A percentile compares a stretch with the other conserved stretches of the same genome.
Conservation (phyloP, 345 rosid genomes). For the Erucastrum elatum region DNA sequence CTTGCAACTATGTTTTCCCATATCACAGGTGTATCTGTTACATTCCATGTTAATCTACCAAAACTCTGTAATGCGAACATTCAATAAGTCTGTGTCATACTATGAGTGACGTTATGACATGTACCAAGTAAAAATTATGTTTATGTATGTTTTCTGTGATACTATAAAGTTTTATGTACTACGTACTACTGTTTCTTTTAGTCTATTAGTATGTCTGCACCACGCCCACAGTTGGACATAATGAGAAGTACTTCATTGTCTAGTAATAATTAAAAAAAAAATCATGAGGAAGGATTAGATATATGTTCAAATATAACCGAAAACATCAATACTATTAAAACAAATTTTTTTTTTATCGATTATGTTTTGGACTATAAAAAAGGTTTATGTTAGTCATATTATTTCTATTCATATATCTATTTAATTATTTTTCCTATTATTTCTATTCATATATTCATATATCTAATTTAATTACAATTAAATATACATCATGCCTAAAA, state of each 20-base stretch:
- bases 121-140: background rate
- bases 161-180: background rate
- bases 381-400: too few species aligned
- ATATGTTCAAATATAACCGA: too few species aligned
- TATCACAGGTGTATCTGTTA: slow-evolving; percentile 22
- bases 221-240: background rate
- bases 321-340: too few species aligned
- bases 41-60: slow-evolving; percentile 4
- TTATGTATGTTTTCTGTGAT: background rate
- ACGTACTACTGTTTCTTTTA: background rate
- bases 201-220: background rate
- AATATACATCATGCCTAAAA: too few species aligned
- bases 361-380: too few species aligned
- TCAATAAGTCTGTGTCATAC: background rate
- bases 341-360: too few species aligned
- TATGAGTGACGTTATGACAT: background rate
- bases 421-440: too few species aligned
- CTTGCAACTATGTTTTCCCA: slow-evolving; percentile 28
- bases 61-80: background rate
- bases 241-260: background rate
- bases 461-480: too few species aligned
- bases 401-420: too few species aligned
- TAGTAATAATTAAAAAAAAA: too few species aligned
- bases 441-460: too few species aligned
- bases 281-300: too few species aligned